Conservation (phyloP, 2,329 filamentous ascomycete species). For the Helotiales sp. region DNA sequence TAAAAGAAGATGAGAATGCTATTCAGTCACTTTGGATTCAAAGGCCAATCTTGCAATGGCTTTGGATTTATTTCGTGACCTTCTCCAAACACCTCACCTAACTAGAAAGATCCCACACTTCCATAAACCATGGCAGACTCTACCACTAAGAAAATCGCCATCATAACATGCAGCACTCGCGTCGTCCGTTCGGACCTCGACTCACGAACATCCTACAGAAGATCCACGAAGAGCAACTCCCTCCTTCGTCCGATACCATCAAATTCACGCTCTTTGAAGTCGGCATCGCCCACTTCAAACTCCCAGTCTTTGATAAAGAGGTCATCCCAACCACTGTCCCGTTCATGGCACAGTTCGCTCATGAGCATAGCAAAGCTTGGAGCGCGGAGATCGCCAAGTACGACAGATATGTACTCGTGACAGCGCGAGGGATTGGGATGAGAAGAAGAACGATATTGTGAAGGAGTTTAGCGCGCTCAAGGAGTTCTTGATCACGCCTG, state of each 20-base stretch:
- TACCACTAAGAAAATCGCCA: conserved; percentile 23
- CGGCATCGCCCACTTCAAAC: conserved; percentile 47
- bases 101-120: neutral
- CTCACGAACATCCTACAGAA: conserved; percentile 20
- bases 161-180: conserved; percentile 28
- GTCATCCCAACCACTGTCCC: conserved; percentile 49
- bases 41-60: neutral
- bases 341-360: conserved; percentile 44
- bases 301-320: conserved; percentile 53
- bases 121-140: neutral
- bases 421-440: conserved; percentile 41
- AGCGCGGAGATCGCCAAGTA: conserved; percentile 49
- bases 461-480: conserved; percentile 29
- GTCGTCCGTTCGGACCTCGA: conserved; percentile 21
- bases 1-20: neutral
- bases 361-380: conserved; percentile 53
- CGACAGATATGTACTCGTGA: conserved; percentile 55
- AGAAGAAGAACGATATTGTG: conserved; percentile 22
- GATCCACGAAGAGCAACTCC: conserved; percentile 11
- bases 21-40: neutral
- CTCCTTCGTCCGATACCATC: conserved; percentile 18
- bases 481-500: conserved; percentile 11
- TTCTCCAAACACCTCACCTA: neutral
- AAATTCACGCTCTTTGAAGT: conserved; percentile 39
- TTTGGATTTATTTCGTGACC: neutral